Base-by-base conservation (phyloP, 768 basidiomycete genomes). In the Neoboletus magnificus region DNA sequence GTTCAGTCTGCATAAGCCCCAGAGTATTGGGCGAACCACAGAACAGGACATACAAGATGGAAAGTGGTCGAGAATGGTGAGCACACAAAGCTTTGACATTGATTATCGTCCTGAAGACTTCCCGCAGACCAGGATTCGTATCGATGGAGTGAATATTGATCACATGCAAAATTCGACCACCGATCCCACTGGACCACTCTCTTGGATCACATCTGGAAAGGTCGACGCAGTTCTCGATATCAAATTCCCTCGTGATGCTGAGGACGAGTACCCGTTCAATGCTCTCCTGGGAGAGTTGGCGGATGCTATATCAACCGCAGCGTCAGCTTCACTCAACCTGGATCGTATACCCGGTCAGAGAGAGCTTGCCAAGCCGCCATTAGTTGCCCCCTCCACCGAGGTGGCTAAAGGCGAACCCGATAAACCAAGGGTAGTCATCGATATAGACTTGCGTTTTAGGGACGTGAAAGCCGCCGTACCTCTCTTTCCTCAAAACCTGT, bases 161-260 rank as follows among this genome's bases (percentile, higher is more conserved):
- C 97, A 99, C 69, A 76, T 97, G 50, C 91, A 97, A 72, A 83
- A 86, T 48, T 84, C 88, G 33, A 85, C 87, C 5, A 90, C 88
- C 3, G 79, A 80, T 51, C 90, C 87, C 58, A 91, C 93, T 8
- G 69, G 69, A 8, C 94, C 95, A 13, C 87, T 98, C 56, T 94
- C 93, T 2, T 99, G 97, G 97, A 93, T 99, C 56, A 95, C 90
- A 0, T 91, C 95, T 0, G 97, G 97, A 41, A 97, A 96, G 72
- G 81, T 97, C 27, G 97, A 99, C 66, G 91, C 93, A 11, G 97
- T 99, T 6, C 81, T 98, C 23, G 97, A 99, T 73, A 95, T 99
- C 74, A 93, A 95, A 66, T 98, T 99, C 72, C 95, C 97, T 23
- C 85, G 84, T 18, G 86, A 92, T 62, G 83, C 84, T 11, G 86